phyloP scores from a whole-genome alignment of 1,284 basidiomycete species.

The Puccinia triticina region DNA sequence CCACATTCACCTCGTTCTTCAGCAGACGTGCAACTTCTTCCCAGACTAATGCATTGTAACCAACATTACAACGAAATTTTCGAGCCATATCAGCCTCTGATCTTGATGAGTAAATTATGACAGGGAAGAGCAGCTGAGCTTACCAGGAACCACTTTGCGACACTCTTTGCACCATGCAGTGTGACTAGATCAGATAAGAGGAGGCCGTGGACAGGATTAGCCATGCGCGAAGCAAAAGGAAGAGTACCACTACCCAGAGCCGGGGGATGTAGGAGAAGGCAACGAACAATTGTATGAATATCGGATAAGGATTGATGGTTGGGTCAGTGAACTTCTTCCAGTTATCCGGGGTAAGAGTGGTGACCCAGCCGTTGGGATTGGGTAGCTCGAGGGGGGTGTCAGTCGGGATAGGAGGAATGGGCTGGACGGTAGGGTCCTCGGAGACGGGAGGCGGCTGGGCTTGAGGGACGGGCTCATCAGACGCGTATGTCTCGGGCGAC shows the following conservation, averaged over 20 bases:
- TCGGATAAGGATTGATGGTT: background rate
- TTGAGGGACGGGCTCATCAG: slow-evolving; percentile 5
- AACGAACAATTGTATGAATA: slow-evolving; percentile 41
- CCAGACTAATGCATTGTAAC: slow-evolving; percentile 13
- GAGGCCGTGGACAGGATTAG: background rate
- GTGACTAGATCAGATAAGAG: background rate
- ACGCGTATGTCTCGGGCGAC: slow-evolving; percentile 2
- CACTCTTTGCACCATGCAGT: slow-evolving; percentile 47
- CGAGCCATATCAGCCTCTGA: background rate
- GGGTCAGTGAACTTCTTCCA: background rate
- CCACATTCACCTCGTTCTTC: slow-evolving; percentile 33
- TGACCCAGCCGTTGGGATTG: slow-evolving; percentile 31
- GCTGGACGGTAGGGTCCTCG: background rate
- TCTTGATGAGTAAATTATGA: background rate
- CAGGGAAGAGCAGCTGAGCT: background rate
- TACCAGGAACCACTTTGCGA: slow-evolving; percentile 16
- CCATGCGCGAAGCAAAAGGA: background rate
- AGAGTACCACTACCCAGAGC: no score
- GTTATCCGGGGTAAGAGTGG: background rate
- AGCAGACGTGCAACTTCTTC: slow-evolving; percentile 9
- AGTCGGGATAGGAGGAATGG: background rate
- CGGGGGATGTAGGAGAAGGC: background rate
- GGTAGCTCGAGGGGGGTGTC: slow-evolving; percentile 17
- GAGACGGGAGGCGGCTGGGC: slow-evolving; percentile 7
- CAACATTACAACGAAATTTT: background rate